Conservation (phyloP, 2,329 filamentous ascomycete species). For the Thielaviopsis cerberus region DNA sequence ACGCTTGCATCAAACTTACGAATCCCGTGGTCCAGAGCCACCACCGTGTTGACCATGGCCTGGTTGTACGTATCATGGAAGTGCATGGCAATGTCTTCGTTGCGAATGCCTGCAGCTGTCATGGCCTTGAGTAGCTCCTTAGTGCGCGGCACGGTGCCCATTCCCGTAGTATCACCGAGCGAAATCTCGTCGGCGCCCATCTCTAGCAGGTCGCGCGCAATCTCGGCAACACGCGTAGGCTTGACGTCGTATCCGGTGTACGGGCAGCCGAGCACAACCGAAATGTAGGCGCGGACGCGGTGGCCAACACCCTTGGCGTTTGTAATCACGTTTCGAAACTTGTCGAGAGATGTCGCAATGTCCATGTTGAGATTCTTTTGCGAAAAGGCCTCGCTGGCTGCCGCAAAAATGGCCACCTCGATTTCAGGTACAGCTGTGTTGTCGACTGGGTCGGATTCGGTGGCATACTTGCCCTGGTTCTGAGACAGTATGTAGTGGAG, state of each 20-base stretch:
- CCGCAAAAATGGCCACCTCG: slow-evolving; percentile 67
- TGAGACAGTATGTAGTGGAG: slow-evolving; percentile 35
- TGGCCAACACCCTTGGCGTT: slow-evolving; percentile 46
- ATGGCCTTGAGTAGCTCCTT: slow-evolving; percentile 45
- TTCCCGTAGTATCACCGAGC: slow-evolving; percentile 76
- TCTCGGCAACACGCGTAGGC: slow-evolving; percentile 43
- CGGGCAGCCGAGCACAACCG: slow-evolving; percentile 62
- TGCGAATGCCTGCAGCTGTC: slow-evolving; percentile 46
- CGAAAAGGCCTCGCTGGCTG: slow-evolving; percentile 65
- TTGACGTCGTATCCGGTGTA: slow-evolving; percentile 50
- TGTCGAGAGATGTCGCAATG: slow-evolving; percentile 52
- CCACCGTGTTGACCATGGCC: slow-evolving; percentile 64
- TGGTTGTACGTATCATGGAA: slow-evolving; percentile 82
- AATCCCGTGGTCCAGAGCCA: slow-evolving; percentile 59
- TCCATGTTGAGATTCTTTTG: slow-evolving; percentile 68
- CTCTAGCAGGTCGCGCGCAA: slow-evolving; percentile 53
- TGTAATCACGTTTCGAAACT: slow-evolving; percentile 52
- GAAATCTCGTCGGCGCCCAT: slow-evolving; percentile 85
- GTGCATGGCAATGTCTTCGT: slow-evolving; percentile 59
- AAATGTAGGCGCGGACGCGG: slow-evolving; percentile 62
- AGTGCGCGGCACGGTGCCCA: slow-evolving; percentile 63
- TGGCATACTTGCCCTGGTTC: slow-evolving; percentile 32
- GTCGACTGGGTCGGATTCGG: slow-evolving; percentile 27
- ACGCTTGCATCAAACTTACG: slow-evolving; percentile 65
- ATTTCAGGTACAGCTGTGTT: slow-evolving; percentile 28